Evolutionary conservation across 2,329 filamentous ascomycete species (phyloP).

Genomic region (Pestalotiopsis sp.): DNA sequence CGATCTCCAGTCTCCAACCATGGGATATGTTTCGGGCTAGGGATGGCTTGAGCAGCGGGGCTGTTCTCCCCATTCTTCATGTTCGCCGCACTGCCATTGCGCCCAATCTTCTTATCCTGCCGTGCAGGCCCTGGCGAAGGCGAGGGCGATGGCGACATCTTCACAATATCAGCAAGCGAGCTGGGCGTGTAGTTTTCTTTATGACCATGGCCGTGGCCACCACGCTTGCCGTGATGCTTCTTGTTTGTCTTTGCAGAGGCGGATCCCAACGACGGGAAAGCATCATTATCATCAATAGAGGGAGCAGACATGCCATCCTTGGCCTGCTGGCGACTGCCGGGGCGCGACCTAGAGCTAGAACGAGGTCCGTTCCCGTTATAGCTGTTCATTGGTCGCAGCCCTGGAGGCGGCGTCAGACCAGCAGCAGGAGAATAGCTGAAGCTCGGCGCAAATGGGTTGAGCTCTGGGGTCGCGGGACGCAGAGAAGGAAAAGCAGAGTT

Average conservation of each 20-base stretch:
- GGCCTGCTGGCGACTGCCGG: conserved; percentile 75
- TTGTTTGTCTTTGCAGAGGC: conserved; percentile 76
- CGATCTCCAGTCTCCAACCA: conserved; percentile 94
- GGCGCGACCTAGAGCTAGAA: conserved; percentile 77
- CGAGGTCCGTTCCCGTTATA: conserved; percentile 52
- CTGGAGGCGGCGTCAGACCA: conserved; percentile 67
- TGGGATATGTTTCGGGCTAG: conserved; percentile 87
- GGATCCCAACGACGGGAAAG: conserved; percentile 87
- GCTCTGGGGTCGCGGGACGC: conserved; percentile 60
- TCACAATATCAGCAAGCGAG: conserved; percentile 90
- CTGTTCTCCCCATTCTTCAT: conserved; percentile 76
- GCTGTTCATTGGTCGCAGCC: conserved; percentile 65
- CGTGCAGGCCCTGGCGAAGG: conserved; percentile 54
- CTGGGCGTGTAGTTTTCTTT: conserved; percentile 72
- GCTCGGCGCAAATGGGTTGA: conserved; percentile 53
- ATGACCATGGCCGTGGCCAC: conserved; percentile 72
- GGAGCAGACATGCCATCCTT: conserved; percentile 69
- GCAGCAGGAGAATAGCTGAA: conserved; percentile 56
- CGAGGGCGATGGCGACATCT: conserved; percentile 87
- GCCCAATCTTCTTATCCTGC: conserved; percentile 62
- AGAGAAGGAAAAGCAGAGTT: conserved; percentile 79
- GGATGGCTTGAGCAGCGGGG: conserved; percentile 79
- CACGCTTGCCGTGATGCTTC: conserved; percentile 91
- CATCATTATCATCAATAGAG: conserved; percentile 90
- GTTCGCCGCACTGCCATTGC: conserved; percentile 67